These are phyloP conservation scores for Russula sp. DNA, from an alignment of 768 basidiomycete species.

Conservation along the genomic window DNA sequence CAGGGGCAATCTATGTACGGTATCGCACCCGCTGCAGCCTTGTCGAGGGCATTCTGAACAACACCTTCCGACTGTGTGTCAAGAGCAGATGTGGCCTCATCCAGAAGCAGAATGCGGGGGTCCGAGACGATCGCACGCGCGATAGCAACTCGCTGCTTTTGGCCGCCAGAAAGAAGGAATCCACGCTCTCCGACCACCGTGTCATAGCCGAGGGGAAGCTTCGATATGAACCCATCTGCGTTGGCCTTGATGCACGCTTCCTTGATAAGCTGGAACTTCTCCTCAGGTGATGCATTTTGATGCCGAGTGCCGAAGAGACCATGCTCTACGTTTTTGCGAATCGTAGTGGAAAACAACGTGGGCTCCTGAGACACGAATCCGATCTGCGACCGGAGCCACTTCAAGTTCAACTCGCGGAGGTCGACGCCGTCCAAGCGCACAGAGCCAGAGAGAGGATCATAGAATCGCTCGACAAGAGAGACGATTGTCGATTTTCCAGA, in stretches of 20 bases:
- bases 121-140: constrained; percentile 47
- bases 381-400: constrained; percentile 46
- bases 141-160: constrained; percentile 50
- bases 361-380: constrained; percentile 50
- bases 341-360: constrained; percentile 42
- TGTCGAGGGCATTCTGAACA: constrained; percentile 50
- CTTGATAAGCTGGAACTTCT: constrained; percentile 41
- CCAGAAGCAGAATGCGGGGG: constrained; percentile 43
- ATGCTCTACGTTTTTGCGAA: constrained; percentile 42
- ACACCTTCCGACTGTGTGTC: constrained; percentile 47
- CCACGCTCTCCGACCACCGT: constrained; percentile 48
- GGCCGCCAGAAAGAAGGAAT: constrained; percentile 44
- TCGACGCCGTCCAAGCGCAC: constrained; percentile 44
- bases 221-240: constrained; percentile 44
- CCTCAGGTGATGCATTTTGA: constrained; percentile 37
- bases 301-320: constrained; percentile 43
- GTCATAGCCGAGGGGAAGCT: constrained; percentile 44
- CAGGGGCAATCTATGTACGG: background rate
- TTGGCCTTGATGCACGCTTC: constrained; percentile 47
- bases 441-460: constrained; percentile 41
- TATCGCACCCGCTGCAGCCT: constrained; percentile 33
- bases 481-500: constrained; percentile 39
- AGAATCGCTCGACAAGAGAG: constrained; percentile 46
- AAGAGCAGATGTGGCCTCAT: constrained; percentile 45
- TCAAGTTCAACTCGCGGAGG: constrained; percentile 40